phyloP scores from a whole-genome alignment of 1,139 yeast species.

The Saccharomyces uvarum region DNA sequence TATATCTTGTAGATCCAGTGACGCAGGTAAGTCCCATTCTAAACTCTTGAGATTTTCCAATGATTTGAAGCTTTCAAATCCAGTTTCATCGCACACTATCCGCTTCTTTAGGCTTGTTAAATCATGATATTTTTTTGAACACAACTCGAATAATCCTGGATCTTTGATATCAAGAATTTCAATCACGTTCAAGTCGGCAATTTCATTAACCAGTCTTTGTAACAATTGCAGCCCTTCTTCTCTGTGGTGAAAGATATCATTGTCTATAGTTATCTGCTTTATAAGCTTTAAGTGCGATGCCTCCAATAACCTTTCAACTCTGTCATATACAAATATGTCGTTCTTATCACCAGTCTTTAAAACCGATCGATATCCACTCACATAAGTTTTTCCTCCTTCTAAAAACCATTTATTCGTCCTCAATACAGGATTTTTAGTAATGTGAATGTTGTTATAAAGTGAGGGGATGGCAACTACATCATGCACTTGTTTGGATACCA shows the following conservation, averaged over 20 bases:
- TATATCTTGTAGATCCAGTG: neutral
- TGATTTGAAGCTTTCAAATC: constrained; percentile 11
- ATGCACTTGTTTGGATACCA: constrained; percentile 12
- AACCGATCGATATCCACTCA: constrained; percentile 27
- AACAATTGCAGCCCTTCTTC: constrained; percentile 15
- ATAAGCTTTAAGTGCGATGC: constrained; percentile 10
- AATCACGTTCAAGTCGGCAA: constrained; percentile 13
- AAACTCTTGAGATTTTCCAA: constrained; percentile 7
- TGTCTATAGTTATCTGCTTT: constrained; percentile 19
- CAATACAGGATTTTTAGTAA: constrained; percentile 28
- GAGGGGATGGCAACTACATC: constrained; percentile 15
- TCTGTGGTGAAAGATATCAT: constrained; percentile 20
- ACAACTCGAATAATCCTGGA: constrained; percentile 7
- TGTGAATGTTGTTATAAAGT: constrained; percentile 26
- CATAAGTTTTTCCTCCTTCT: constrained; percentile 27
- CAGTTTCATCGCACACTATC: constrained; percentile 10
- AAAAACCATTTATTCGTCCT: constrained; percentile 25
- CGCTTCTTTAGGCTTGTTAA: constrained; percentile 14
- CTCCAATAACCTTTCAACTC: constrained; percentile 24
- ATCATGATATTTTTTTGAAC: constrained; percentile 10
- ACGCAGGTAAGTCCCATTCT: constrained; percentile 11
- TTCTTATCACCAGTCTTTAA: constrained; percentile 30
- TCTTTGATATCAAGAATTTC: constrained; percentile 19
- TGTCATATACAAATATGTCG: constrained; percentile 31
- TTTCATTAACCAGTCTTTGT: constrained; percentile 13